Conservation (phyloP, 306 rosid genomes). For the Chamaecrista fasciculata region DNA sequence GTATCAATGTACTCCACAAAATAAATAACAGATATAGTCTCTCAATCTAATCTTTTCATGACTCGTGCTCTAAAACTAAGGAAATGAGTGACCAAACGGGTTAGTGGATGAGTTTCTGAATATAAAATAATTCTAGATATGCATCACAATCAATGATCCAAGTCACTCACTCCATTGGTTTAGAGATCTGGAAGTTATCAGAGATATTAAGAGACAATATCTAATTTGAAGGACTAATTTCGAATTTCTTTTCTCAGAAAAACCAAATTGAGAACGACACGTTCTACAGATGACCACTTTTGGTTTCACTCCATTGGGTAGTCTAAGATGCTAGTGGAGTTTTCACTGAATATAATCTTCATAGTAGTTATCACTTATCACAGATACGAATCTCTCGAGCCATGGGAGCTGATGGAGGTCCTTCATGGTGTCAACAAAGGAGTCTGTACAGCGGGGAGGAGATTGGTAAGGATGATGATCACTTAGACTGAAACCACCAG, state of each 20-base stretch:
- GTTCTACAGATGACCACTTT: not conserved
- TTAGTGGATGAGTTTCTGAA: not conserved
- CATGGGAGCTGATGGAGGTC: constrained; percentile 98
- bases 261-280: not conserved
- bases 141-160: not conserved
- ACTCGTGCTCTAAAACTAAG: no score
- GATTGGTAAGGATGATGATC: constrained; percentile 85
- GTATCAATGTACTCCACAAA: no score
- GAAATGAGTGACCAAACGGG: no score
- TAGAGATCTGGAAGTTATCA: not conserved
- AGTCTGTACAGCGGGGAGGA: constrained; percentile 85
- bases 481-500: constrained; percentile 78
- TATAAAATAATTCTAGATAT: not conserved
- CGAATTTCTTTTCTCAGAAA: not conserved
- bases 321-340: constrained; percentile 26
- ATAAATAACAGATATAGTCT: not conserved
- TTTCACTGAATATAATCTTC: constrained; percentile 82
- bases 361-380: constrained; percentile 83
- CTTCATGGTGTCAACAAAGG: constrained; percentile 77
- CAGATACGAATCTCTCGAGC: constrained; percentile 94
- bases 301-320: not conserved
- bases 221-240: not conserved
- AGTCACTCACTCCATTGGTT: not conserved
- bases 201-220: not conserved
- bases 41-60: not conserved